Base-by-base conservation (phyloP, 2,329 filamentous ascomycete species). In the Aureobasidium mangrovei region DNA sequence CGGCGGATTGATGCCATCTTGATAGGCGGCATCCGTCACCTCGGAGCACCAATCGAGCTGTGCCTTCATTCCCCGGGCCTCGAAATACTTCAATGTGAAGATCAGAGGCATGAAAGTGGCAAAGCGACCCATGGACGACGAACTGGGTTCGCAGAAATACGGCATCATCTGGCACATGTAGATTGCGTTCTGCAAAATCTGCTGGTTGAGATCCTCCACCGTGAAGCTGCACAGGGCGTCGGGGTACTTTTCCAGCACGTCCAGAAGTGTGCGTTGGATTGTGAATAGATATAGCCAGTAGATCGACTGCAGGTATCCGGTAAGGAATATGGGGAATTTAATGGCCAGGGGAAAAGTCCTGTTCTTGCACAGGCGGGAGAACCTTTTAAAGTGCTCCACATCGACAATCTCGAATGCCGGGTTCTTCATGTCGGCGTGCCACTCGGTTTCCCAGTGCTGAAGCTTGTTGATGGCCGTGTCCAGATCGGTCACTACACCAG, bases 161-260 rank as follows among this genome's bases (percentile, higher is more conserved):
- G 53, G 44, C 32, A 55, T 48, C 36, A 47, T 42, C 44, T 55
- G 53, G 31, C 44, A 49, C 43, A 55, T 48, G 38, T 43, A 40
- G 35, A 55, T 48, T 4, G 44, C 44, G 26, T 28, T 38, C 12
- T 49, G 43, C 90, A 89, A 67, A 91, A 89, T 69, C 77, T 83
- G 67, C 72, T 73, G 59, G 57, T 68, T 63, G 5, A 28, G n/a
- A 7, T 53, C 1, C 42, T 26, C 29, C 40, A 7, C 6, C 27
- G 36, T 26, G 41, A n/a, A 36, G 4, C n/a, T 18, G 28, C 35
- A 44, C 7, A 33, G 29, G 10, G 32, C n/a, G 18, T 24, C 27
- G 44, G 26, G 39, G n/a, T 54, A 53, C 29, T 40, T 49, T 31
- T 18, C 32, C 28, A 44, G 24, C 8, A 55, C 5, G 4, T 55